phyloP scores from a whole-genome alignment of 2,329 filamentous ascomycete genomes.

The Trichoderma endophyticum region DNA sequence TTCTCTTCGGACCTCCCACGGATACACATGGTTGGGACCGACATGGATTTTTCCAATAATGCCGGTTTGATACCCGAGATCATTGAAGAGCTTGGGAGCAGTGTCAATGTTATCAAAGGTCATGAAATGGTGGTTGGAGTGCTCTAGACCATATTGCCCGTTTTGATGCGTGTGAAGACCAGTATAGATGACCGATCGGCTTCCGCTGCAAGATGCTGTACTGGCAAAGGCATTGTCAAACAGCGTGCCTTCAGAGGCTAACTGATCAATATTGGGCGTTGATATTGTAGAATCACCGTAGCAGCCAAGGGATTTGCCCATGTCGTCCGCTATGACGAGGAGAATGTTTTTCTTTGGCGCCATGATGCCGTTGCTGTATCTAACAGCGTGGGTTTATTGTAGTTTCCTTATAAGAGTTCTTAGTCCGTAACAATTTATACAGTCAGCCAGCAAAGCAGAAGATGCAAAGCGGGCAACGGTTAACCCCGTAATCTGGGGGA shows the following conservation, averaged over 20 bases:
- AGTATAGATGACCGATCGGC: conserved; percentile 1
- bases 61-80: not conserved
- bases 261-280: not conserved
- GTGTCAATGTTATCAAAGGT: conserved; percentile 3
- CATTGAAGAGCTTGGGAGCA: conserved; percentile 1
- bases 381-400: not conserved
- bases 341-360: conserved; percentile 2
- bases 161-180: conserved; percentile 9
- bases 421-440: not conserved
- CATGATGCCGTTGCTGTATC: not conserved
- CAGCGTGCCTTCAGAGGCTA: not conserved
- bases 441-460: not conserved
- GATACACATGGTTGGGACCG: not conserved
- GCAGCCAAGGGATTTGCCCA: conserved; percentile 11
- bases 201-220: conserved; percentile 6
- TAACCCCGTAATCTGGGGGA: not conserved
- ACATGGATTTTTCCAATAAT: conserved; percentile 10
- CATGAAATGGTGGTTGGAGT: conserved; percentile 7
- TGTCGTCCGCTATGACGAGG: not conserved
- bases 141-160: conserved; percentile 6
- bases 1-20: conserved; percentile 3
- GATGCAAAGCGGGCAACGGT: not conserved
- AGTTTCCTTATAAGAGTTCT: not conserved
- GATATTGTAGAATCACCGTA: conserved; percentile 1
- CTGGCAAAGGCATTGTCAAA: conserved; percentile 8